These are phyloP conservation scores for Artomyces pyxidatus DNA, from an alignment of 768 basidiomycete species.

Conservation along the genomic window DNA sequence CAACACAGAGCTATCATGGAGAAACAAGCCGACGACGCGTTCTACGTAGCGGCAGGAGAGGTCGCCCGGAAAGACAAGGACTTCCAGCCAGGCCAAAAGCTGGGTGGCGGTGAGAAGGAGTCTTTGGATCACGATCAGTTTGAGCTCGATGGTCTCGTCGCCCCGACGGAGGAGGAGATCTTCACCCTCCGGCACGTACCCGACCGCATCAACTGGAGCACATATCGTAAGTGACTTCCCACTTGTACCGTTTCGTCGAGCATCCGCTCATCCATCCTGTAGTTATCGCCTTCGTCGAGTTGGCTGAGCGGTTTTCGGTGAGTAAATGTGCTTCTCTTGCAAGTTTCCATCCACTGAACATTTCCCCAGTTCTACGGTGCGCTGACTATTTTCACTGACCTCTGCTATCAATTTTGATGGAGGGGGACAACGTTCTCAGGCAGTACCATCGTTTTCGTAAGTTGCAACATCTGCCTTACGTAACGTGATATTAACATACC, in stretches of 20 bases:
- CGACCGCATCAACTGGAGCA: conserved; percentile 17
- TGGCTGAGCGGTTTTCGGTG: conserved; percentile 24
- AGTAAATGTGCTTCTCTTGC: not conserved
- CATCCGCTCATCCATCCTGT: not conserved
- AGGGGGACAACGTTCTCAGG: conserved; percentile 2
- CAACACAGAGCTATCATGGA: conserved; percentile 5
- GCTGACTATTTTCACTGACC: not conserved
- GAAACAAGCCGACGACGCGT: conserved; percentile 7
- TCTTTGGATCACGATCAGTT: not conserved
- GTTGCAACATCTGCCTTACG: not conserved
- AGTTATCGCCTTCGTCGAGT: conserved; percentile 22
- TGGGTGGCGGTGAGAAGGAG: not conserved
- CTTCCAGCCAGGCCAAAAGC: not conserved
- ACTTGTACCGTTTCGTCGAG: no score
- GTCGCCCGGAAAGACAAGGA: conserved; percentile 1
- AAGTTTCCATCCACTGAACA: conserved; percentile 1
- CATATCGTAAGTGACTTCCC: conserved; percentile 5
- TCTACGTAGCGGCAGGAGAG: conserved; percentile 1
- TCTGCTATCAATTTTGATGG: not conserved
- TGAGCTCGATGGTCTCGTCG: conserved; percentile 7
- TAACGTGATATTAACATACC: not conserved
- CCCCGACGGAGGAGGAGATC: conserved; percentile 19
- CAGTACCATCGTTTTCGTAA: conserved; percentile 9
- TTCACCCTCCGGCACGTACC: conserved; percentile 17
- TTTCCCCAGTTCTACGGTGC: conserved; percentile 12